Evolutionary conservation across 2,329 filamentous ascomycete species (phyloP).

Genomic region (Microcyclosporella mali): DNA sequence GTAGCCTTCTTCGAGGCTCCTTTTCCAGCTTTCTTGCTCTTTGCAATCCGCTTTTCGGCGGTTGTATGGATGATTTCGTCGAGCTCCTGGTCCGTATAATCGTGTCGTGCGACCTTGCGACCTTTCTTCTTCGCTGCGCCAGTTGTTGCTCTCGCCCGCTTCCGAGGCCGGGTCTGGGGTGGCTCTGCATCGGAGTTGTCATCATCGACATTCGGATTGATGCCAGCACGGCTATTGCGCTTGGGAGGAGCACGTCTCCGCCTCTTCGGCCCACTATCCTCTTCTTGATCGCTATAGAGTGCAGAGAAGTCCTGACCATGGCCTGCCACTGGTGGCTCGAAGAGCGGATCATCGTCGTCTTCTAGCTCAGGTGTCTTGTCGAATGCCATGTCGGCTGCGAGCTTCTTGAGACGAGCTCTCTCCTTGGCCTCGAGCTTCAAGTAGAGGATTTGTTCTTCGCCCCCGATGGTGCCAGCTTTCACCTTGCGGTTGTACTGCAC

Average conservation of each 20-base stretch:
- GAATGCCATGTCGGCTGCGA: conserved; percentile 14
- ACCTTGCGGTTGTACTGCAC: conserved; percentile 10
- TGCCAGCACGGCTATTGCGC: too few species aligned
- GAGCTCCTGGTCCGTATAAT: background rate
- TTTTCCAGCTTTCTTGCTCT: conserved; percentile 9
- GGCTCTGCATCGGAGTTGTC: background rate
- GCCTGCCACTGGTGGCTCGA: conserved; percentile 3
- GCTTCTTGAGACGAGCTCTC: conserved; percentile 12
- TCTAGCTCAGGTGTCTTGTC: conserved; percentile 8
- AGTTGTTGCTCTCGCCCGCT: background rate
- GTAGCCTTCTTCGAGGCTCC: background rate
- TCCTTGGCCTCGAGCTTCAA: conserved; percentile 17
- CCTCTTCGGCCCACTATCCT: background rate
- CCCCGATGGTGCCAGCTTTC: conserved; percentile 6
- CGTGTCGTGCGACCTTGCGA: background rate
- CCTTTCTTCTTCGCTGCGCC: conserved; percentile 2
- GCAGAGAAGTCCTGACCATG: background rate
- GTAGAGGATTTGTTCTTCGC: conserved; percentile 21
- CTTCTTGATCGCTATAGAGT: conserved; percentile 1
- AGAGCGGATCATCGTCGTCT: conserved; percentile 10
- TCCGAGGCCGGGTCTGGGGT: background rate
- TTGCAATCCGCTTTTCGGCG: background rate
- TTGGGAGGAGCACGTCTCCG: too few species aligned
- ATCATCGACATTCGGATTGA: too few species aligned
- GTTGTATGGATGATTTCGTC: background rate